Evolutionary conservation across 163 green algal species (phyloP).

Genomic region (Chlamydomonas reinhardtii): DNA sequence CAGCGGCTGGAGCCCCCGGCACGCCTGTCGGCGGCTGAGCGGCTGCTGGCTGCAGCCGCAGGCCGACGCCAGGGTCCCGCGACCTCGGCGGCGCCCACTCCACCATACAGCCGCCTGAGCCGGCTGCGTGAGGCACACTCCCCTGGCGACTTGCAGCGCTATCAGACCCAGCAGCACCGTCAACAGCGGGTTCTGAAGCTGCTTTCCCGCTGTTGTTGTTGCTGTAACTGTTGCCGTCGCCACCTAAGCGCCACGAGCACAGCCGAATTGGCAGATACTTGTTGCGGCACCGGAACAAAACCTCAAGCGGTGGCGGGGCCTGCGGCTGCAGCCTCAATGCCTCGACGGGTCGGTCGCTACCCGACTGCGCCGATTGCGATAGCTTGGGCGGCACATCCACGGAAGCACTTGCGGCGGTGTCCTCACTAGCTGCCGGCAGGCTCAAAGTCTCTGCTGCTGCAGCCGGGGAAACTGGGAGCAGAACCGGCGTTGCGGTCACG

Average conservation of each 20-base stretch:
- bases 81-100: too few relatives aligned
- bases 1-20: neutral
- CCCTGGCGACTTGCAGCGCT: neutral
- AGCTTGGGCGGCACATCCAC: too few relatives aligned
- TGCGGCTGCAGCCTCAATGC: neutral
- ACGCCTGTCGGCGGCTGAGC: too few relatives aligned
- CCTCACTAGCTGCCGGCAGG: neutral
- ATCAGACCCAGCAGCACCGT: neutral
- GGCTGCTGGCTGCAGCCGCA: too few relatives aligned
- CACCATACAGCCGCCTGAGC: too few relatives aligned
- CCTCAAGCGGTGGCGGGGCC: neutral
- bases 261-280: neutral
- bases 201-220: too few relatives aligned
- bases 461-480: too few relatives aligned
- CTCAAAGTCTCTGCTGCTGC: too few relatives aligned
- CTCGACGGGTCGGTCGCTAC: neutral
- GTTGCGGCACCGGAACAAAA: conserved; percentile 5
- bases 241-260: neutral
- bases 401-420: too few relatives aligned
- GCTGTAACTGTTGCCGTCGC: neutral
- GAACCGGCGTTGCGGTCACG: too few relatives aligned
- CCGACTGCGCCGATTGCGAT: neutral
- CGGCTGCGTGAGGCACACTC: too few relatives aligned
- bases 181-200: neutral
- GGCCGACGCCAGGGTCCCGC: too few relatives aligned